phyloP scores from a whole-genome alignment of 805 yeast genomes.

The Candida ipomoeae region DNA sequence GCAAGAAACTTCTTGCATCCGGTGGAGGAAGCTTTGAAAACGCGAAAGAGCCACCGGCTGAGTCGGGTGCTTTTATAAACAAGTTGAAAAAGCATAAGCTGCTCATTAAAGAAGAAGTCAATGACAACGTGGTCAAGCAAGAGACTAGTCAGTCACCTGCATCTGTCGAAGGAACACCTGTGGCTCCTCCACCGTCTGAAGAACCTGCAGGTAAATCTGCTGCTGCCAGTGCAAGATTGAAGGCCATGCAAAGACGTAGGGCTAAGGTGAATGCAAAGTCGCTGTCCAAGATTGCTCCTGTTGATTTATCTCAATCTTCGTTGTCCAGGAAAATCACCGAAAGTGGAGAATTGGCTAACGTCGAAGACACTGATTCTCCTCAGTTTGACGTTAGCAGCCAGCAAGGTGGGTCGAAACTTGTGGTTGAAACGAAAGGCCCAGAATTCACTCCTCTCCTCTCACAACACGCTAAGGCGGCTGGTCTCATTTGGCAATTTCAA shows the following conservation, averaged over 20 bases:
- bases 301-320: slow-evolving; percentile 70
- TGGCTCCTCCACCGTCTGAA: not conserved
- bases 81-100: slow-evolving; percentile 49
- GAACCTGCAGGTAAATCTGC: slow-evolving; percentile 24
- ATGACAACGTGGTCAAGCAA: slow-evolving; percentile 1
- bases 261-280: slow-evolving; percentile 68
- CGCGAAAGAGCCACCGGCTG: slow-evolving; percentile 30
- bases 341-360: slow-evolving; percentile 29
- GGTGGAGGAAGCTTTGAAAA: slow-evolving; percentile 45
- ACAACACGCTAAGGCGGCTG: slow-evolving; percentile 66
- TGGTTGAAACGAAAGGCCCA: slow-evolving; percentile 71
- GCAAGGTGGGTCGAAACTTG: slow-evolving; percentile 74
- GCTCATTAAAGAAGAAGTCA: slow-evolving; percentile 25
- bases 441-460: slow-evolving; percentile 65
- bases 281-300: slow-evolving; percentile 43
- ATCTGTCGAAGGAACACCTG: not conserved
- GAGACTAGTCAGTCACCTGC: not conserved
- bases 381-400: slow-evolving; percentile 69
- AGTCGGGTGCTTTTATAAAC: slow-evolving; percentile 42
- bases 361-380: slow-evolving; percentile 20
- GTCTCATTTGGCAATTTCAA: slow-evolving; percentile 89
- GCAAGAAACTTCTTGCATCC: slow-evolving; percentile 58
- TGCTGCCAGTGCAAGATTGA: slow-evolving; percentile 66
- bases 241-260: slow-evolving; percentile 91
- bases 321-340: slow-evolving; percentile 52